Conservation (phyloP, 1,284 basidiomycete genomes). For the Cerioporus squamosus region DNA sequence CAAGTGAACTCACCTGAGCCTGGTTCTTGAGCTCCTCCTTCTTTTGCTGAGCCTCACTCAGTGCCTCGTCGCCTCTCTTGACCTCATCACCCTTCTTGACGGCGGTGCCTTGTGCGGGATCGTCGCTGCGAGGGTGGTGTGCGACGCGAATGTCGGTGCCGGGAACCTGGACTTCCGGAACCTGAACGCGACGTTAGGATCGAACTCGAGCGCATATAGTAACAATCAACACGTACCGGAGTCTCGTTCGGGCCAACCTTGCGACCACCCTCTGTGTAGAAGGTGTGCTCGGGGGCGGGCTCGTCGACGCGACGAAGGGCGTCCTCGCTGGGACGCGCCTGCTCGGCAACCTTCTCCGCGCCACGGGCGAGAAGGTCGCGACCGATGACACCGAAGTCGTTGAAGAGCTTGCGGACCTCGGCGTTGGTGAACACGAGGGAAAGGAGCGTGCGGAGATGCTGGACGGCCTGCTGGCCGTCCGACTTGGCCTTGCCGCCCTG, state of each 20-base stretch:
- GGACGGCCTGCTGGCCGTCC: constrained; percentile 71
- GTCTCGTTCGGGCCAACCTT: constrained; percentile 40
- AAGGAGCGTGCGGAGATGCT: constrained; percentile 83
- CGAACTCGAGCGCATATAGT: too few species aligned
- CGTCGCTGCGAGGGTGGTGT: constrained; percentile 47
- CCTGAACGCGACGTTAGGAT: constrained; percentile 5
- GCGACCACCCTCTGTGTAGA: constrained; percentile 54
- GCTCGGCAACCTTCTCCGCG: constrained; percentile 76
- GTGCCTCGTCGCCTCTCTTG: constrained; percentile 34
- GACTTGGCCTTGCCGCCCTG: constrained; percentile 57
- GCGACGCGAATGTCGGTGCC: constrained; percentile 44
- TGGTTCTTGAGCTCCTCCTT: constrained; percentile 26
- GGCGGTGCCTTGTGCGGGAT: constrained; percentile 28
- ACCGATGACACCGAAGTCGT: constrained; percentile 82
- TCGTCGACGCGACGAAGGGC: constrained; percentile 71
- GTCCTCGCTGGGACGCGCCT: constrained; percentile 71
- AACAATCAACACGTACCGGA: constrained; percentile 25
- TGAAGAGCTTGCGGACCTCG: constrained; percentile 88
- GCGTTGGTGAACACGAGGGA: constrained; percentile 88
- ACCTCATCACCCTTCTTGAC: constrained; percentile 41
- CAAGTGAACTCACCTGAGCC: constrained; percentile 21
- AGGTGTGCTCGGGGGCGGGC: constrained; percentile 66
- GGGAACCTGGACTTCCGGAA: constrained; percentile 54
- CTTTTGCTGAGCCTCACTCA: constrained; percentile 24
- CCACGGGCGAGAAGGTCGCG: constrained; percentile 86